These are phyloP conservation scores for Cercospora sp. DNA, from an alignment of 2,329 filamentous ascomycete species.

Conservation along the genomic window DNA sequence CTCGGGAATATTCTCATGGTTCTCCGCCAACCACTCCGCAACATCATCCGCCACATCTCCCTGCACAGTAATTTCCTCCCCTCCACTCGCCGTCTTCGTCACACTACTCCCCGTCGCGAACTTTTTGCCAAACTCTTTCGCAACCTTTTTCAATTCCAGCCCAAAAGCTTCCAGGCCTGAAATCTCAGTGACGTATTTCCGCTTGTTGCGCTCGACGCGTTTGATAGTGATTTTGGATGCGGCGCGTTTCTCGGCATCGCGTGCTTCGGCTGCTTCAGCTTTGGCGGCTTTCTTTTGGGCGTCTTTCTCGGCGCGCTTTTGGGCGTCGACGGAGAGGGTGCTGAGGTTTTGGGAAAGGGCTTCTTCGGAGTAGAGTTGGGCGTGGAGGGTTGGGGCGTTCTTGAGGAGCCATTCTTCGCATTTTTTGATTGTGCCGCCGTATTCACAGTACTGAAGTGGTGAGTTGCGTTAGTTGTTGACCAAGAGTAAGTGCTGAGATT, in stretches of 20 bases:
- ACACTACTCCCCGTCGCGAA: slow-evolving; percentile 93
- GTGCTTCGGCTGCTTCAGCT: slow-evolving; percentile 81
- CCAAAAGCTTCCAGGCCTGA: slow-evolving; percentile 87
- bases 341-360: slow-evolving; percentile 81
- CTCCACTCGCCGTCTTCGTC: slow-evolving; percentile 75
- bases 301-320: slow-evolving; percentile 94
- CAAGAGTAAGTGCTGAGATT: neutral
- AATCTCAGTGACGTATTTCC: slow-evolving; percentile 95
- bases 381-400: slow-evolving; percentile 71
- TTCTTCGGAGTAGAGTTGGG: slow-evolving; percentile 73
- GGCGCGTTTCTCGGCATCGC: slow-evolving; percentile 79
- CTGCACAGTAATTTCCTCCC: slow-evolving; percentile 95
- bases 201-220: slow-evolving; percentile 96
- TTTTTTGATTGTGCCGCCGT: slow-evolving; percentile 93
- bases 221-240: slow-evolving; percentile 86
- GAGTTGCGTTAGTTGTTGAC: slow-evolving; percentile 14
- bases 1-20: slow-evolving; percentile 86
- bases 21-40: slow-evolving; percentile 83
- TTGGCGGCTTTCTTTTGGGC: slow-evolving; percentile 96
- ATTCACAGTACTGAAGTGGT: slow-evolving; percentile 83
- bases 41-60: slow-evolving; percentile 96
- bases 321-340: slow-evolving; percentile 82
- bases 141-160: slow-evolving; percentile 86
- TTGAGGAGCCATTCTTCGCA: slow-evolving; percentile 93
- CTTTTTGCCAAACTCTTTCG: slow-evolving; percentile 86